phyloP scores from a whole-genome alignment of 148 eudicot species.

The Vaccinium vitisidaea region DNA sequence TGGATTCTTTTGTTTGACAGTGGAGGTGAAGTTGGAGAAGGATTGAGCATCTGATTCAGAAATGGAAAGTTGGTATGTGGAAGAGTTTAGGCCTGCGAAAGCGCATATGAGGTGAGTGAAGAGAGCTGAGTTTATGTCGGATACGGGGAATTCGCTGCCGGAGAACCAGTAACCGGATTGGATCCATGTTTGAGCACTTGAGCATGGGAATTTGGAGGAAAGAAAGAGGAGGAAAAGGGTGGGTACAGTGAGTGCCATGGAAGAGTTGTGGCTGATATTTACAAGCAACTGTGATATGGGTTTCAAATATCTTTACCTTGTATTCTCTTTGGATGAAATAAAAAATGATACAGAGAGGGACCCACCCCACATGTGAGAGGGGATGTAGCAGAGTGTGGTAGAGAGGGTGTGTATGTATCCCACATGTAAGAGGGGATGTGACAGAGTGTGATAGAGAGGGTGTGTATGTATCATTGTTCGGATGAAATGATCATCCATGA shows the following conservation, averaged over 20 bases:
- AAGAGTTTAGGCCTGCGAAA: background rate
- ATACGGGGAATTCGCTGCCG: background rate
- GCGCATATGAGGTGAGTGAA: background rate
- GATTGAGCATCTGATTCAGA: background rate
- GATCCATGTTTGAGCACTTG: slow-evolving; percentile 1
- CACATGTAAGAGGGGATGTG: too few relatives aligned
- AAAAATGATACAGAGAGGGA: too few relatives aligned
- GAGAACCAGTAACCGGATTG: background rate
- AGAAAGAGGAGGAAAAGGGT: background rate
- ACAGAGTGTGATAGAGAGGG: too few relatives aligned
- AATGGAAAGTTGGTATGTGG: background rate
- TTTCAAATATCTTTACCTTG: background rate
- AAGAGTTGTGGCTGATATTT: background rate
- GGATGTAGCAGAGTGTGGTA: too few relatives aligned
- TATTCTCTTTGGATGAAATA: background rate
- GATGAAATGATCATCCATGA: too few relatives aligned
- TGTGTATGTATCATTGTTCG: too few relatives aligned
- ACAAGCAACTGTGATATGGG: too few relatives aligned
- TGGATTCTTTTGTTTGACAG: background rate
- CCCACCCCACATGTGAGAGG: too few relatives aligned
- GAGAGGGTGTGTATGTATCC: too few relatives aligned
- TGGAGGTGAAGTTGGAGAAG: background rate
- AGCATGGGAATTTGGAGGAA: background rate
- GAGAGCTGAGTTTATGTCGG: background rate
- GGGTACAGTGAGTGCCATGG: background rate